Base-by-base conservation (phyloP, 345 rosid species). In the Salix arbutifolia region DNA sequence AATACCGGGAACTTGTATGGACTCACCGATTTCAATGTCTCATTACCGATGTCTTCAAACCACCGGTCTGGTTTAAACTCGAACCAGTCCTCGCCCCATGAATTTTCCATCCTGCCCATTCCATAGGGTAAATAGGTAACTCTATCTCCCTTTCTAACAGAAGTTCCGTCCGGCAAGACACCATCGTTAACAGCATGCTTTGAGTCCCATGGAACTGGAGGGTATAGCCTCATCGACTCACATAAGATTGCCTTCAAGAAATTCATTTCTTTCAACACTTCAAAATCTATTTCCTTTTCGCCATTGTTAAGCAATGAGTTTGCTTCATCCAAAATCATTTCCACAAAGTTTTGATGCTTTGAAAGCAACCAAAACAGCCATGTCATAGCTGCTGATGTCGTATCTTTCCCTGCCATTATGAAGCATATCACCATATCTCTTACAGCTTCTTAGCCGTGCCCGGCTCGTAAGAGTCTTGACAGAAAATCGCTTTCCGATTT, bases 1-100 rank as follows among this genome's bases (percentile, higher is more conserved):
- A 91, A 91, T 53, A 91, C 88, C 5, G 93, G 91, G 61, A 86
- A 91, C 79, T 83, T 86, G 56, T 75, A 91, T 0, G 92, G 91
- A 74, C 83, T 56, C 56, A 79, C 75, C 74, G 31, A 8, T 37
- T 70, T 79, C 71, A 74, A 3, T 38, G 30, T 25, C 42, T 65
- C 69, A 13, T 4, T 70, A 12, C 6, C 1, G 4, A 7, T 65
- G 31, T 53, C 53, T 25, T 71, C 74, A 3, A 81, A 77, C 84
- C 81, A 81, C 60, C 84, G 80, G 64, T 81, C 81, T 21, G 84
- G 84, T 69, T 25, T 81, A 65, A 81, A 81, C 28, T 81, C 81
- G 4, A 77, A 31, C 62, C 71, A 17, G 52, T 81, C 78, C 67
- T 77, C 73, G 0, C 84, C 84, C 84, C 84, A 81, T 4, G 77